A percentile compares a stretch with the other conserved stretches of the same genome.
Evolutionary conservation across 1,284 basidiomycete genomes (phyloP).

Genomic region (Gymnopus androsaceus): DNA sequence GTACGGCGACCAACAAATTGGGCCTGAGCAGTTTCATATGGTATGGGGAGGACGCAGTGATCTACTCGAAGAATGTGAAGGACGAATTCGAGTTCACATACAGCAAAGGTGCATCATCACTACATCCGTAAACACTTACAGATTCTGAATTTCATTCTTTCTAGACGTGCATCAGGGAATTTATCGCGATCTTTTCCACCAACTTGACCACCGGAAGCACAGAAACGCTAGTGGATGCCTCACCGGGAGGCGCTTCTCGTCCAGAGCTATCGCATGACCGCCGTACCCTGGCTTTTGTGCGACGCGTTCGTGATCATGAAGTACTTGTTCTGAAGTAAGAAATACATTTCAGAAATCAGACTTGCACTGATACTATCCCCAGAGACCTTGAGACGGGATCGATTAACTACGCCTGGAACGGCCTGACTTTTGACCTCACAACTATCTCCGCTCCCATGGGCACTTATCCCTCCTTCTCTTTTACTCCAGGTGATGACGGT

Average conservation of each 20-base stretch:
- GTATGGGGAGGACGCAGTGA: slow-evolving; percentile 55
- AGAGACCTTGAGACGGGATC: slow-evolving; percentile 71
- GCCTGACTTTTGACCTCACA: slow-evolving; percentile 66
- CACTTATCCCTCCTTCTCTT: slow-evolving; percentile 74
- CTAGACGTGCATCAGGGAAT: slow-evolving; percentile 70
- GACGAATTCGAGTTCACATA: slow-evolving; percentile 57
- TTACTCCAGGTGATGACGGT: slow-evolving; percentile 60
- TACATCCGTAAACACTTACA: too few relatives aligned
- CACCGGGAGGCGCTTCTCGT: slow-evolving; percentile 68
- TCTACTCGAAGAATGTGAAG: slow-evolving; percentile 64
- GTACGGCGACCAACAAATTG: slow-evolving; percentile 70
- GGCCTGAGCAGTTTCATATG: slow-evolving; percentile 71
- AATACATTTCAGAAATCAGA: not conserved
- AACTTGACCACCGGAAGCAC: slow-evolving; percentile 61
- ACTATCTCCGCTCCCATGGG: slow-evolving; percentile 72
- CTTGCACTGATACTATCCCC: slow-evolving; percentile 4
- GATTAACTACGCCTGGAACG: slow-evolving; percentile 64
- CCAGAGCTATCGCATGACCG: slow-evolving; percentile 70
- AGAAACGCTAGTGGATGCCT: slow-evolving; percentile 52
- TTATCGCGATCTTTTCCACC: slow-evolving; percentile 63
- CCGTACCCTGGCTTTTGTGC: slow-evolving; percentile 70
- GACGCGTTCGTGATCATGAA: slow-evolving; percentile 70
- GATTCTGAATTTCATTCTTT: not conserved
- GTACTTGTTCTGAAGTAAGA: slow-evolving; percentile 69
- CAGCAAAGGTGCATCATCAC: slow-evolving; percentile 56